Evolutionary conservation across 2,329 filamentous ascomycete genomes (phyloP).

Genomic region (Colletotrichum musicola): DNA sequence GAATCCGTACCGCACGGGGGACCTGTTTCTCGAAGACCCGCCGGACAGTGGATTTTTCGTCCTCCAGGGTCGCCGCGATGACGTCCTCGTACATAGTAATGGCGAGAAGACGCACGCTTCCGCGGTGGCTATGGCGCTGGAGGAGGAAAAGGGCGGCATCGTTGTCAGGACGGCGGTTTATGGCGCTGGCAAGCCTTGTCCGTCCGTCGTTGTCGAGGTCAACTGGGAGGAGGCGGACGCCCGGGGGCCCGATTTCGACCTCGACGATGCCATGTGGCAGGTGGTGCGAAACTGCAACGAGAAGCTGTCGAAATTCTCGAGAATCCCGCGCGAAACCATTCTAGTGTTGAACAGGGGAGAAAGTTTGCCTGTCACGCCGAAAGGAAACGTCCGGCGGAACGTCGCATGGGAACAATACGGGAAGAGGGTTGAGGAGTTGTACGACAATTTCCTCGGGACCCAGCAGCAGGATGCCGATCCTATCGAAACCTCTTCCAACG

Average conservation of each 20-base stretch:
- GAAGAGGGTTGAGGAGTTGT: slow-evolving; percentile 1
- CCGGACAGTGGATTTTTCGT: slow-evolving; percentile 21
- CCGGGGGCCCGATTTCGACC: neutral
- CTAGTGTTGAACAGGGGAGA: neutral
- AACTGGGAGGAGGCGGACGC: neutral
- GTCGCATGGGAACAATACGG: slow-evolving; percentile 18
- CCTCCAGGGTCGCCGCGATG: slow-evolving; percentile 26
- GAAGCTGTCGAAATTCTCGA: slow-evolving; percentile 6
- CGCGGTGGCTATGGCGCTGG: slow-evolving; percentile 16
- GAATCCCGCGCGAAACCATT: slow-evolving; percentile 13
- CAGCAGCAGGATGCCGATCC: too few species aligned
- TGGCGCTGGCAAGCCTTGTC: slow-evolving; percentile 21
- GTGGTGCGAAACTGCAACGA: slow-evolving; percentile 5
- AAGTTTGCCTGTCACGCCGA: slow-evolving; percentile 23
- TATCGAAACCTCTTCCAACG: too few species aligned
- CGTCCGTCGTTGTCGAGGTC: slow-evolving; percentile 21
- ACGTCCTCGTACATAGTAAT: slow-evolving; percentile 19
- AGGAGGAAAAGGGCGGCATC: slow-evolving; percentile 8
- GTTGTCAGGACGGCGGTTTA: slow-evolving; percentile 22
- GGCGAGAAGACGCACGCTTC: slow-evolving; percentile 28
- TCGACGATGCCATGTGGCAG: slow-evolving; percentile 23
- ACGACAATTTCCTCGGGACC: slow-evolving; percentile 3
- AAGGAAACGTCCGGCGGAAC: slow-evolving; percentile 27
- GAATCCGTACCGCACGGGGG: slow-evolving; percentile 26
- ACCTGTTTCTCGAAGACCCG: slow-evolving; percentile 25